These are phyloP conservation scores for Dendrothele bispora DNA, from an alignment of 768 basidiomycete genomes.

Conservation along the genomic window DNA sequence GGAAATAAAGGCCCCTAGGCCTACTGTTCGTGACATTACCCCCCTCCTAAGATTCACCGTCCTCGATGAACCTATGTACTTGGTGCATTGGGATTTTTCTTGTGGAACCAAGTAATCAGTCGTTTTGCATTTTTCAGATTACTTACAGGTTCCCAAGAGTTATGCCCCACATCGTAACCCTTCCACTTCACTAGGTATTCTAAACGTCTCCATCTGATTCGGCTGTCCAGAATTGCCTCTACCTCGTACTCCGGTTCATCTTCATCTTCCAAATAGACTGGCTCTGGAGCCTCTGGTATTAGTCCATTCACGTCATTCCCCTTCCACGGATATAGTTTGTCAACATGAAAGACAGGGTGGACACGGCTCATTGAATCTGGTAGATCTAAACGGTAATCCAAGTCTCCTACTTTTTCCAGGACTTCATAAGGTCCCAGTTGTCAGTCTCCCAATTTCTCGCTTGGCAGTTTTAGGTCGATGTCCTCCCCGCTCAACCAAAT, in stretches of 20 bases:
- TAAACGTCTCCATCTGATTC: neutral
- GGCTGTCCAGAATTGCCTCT: neutral
- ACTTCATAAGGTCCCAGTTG: neutral
- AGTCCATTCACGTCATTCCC: neutral
- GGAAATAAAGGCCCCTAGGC: too few species aligned
- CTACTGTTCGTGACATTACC: too few species aligned
- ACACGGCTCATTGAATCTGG: neutral
- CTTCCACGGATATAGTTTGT: too few species aligned
- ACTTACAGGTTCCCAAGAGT: constrained; percentile 10
- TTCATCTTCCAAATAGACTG: neutral
- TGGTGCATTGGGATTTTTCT: too few species aligned
- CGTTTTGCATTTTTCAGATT: too few species aligned
- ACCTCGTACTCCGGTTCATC: neutral
- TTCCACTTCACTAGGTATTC: neutral
- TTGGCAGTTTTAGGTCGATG: neutral
- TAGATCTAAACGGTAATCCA: constrained; percentile 1
- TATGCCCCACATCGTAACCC: neutral
- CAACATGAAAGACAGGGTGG: too few species aligned
- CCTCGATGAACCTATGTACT: too few species aligned
- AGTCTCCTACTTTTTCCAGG: neutral
- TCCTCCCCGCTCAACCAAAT: neutral
- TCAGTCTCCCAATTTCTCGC: neutral
- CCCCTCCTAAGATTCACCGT: too few species aligned
- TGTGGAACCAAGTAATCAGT: too few species aligned
- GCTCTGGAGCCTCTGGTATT: neutral